These are phyloP conservation scores for Russula sp. DNA, from an alignment of 768 basidiomycete genomes.

Conservation along the genomic window DNA sequence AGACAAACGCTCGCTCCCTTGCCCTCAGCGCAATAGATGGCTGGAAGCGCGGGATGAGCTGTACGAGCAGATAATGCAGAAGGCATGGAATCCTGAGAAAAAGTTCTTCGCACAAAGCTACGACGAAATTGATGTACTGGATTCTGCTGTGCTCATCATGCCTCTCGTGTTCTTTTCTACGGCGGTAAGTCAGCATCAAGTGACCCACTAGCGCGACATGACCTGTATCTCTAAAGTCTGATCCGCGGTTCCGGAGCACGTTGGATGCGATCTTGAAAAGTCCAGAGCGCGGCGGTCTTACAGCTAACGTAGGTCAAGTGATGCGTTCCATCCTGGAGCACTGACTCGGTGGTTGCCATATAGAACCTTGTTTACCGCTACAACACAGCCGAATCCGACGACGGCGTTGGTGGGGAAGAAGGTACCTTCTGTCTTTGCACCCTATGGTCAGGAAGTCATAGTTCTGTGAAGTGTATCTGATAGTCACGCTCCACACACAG, in stretches of 20 bases:
- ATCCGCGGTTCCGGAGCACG: conserved; percentile 84
- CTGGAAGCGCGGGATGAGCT: conserved; percentile 65
- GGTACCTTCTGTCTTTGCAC: conserved; percentile 92
- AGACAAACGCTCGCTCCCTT: conserved; percentile 91
- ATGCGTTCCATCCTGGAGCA: not conserved
- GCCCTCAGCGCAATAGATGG: conserved; percentile 68
- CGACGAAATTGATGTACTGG: conserved; percentile 74
- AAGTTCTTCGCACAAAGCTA: conserved; percentile 83
- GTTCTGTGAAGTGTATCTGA: not conserved
- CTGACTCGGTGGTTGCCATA: conserved; percentile 7
- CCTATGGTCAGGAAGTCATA: conserved; percentile 43
- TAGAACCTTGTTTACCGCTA: conserved; percentile 87
- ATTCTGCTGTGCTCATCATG: conserved; percentile 87
- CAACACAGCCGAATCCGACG: conserved; percentile 76
- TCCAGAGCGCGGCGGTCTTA: conserved; percentile 86
- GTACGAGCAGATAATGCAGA: conserved; percentile 90
- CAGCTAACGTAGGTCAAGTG: conserved; percentile 58
- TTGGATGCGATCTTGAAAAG: conserved; percentile 77
- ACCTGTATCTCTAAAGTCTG: conserved; percentile 41
- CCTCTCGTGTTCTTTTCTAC: conserved; percentile 90
- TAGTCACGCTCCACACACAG: conserved; percentile 31
- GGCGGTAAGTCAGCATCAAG: conserved; percentile 40
- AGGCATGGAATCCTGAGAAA: conserved; percentile 71
- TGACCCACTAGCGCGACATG: not conserved
- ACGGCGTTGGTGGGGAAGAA: conserved; percentile 94